phyloP scores from a whole-genome alignment of 257 asterid species.

The Solanum boliviense region DNA sequence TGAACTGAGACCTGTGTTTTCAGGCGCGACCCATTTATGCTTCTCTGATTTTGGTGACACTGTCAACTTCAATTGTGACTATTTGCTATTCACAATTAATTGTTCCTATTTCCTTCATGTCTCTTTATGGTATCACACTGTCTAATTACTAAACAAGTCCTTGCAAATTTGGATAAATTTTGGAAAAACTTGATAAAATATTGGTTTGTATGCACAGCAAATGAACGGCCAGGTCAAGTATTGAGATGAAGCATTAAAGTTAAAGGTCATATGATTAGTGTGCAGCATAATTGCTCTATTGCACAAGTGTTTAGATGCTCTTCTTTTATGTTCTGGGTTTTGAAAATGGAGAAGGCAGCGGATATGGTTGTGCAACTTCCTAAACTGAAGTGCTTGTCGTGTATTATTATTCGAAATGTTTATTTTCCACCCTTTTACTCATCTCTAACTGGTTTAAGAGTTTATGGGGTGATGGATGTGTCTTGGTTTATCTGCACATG shows the following conservation, averaged over 20 bases:
- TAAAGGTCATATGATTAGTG: not conserved
- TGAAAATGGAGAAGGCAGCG: not conserved
- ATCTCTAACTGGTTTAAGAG: not conserved
- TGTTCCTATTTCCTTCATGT: not conserved
- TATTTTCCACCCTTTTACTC: not conserved
- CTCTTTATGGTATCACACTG: not conserved
- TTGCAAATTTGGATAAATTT: not conserved
- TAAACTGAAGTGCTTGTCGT: not conserved
- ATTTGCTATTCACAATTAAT: not conserved
- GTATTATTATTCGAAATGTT: not conserved
- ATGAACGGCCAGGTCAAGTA: not conserved
- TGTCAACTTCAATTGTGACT: not conserved
- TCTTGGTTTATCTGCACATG: not conserved
- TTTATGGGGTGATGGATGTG: not conserved
- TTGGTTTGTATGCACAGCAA: not conserved
- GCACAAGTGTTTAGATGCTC: not conserved
- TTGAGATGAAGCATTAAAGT: not conserved
- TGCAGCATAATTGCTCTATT: not conserved
- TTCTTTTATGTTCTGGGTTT: not conserved
- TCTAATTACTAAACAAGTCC: not conserved
- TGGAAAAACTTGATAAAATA: not conserved
- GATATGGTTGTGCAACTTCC: not conserved
- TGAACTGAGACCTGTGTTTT: not conserved
- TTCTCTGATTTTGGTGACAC: not conserved
- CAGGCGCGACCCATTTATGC: not conserved